Base-by-base conservation (phyloP, 441 rosid genomes). In the Populus hybrid region DNA sequence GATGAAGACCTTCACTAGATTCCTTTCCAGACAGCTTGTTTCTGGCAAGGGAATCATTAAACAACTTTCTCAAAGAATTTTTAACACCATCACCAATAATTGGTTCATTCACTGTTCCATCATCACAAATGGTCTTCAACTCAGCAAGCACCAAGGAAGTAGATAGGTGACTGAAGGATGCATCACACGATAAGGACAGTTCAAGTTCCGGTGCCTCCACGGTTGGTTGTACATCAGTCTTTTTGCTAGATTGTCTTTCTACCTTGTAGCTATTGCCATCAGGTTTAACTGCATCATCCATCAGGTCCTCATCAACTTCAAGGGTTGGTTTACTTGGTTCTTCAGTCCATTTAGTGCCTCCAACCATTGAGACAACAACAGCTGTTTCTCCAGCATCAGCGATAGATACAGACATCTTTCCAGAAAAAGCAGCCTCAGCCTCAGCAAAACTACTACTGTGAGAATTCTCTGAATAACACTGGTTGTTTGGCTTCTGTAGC, bases 381-480 rank as follows among this genome's bases (percentile, higher is more conserved):
- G 98, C 99, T 6, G 98, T 94, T 86, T 96, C 99, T 75, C 99
- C 99, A 73, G 88, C 88, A 86, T 94, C 99, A 78, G 96, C 98
- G 74, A 94, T 86, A 74, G 93, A 87, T 73, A 97, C 91, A 80
- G 97, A 87, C 80, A 97, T 73, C 77, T 92, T 94, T 78, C 97
- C 88, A 67, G 90, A 79, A 69, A 84, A 88, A 76, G 88, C 56
- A 83, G 85, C 84, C 82, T 91, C 89, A 83, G 85, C 84, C 82
- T 90, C 89, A 12, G 79, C 82, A 80, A 87, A 84, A 83, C 75
- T 85, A 83, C 73, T 87, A 69, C 78, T 79, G 79, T 78, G 82
- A 40, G 77, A 82, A 78, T 68, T 86, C 77, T 86, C 93, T 59
- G 83, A 84, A 83, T 68, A 76, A 65, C 74, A 84, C 23, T 74